Evolutionary conservation across 768 basidiomycete species (phyloP).

Genomic region (Hortiboletus campestris): DNA sequence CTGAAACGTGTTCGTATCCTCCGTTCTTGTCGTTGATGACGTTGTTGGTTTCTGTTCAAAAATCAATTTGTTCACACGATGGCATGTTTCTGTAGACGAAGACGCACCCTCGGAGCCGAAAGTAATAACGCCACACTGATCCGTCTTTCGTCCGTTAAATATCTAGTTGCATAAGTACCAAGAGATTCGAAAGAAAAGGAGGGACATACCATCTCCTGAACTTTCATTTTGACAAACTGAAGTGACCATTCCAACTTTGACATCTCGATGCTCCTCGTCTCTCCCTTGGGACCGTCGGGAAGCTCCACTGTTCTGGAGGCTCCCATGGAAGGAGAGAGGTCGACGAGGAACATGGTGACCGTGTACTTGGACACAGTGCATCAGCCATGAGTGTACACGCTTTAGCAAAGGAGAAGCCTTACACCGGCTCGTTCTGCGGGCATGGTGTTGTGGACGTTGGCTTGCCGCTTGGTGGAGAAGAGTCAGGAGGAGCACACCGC

Average conservation of each 20-base stretch:
- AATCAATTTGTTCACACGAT: not conserved
- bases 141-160: conserved; percentile 88
- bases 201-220: conserved; percentile 79
- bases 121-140: conserved; percentile 85
- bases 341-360: conserved; percentile 86
- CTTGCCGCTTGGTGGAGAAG: conserved; percentile 24
- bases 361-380: conserved; percentile 55
- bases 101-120: conserved; percentile 76
- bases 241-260: conserved; percentile 80
- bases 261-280: conserved; percentile 53
- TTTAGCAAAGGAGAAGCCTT: conserved; percentile 23
- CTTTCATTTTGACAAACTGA: conserved; percentile 85
- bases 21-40: conserved; percentile 55
- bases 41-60: conserved; percentile 58
- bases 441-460: conserved; percentile 41
- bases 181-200: not conserved
- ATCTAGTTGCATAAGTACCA: conserved; percentile 52
- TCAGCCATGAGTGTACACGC: not conserved
- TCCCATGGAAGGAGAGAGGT: conserved; percentile 86
- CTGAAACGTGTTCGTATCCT: conserved; percentile 72
- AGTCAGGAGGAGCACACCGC: conserved; percentile 17
- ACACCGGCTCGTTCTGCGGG: conserved; percentile 80
- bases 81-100: not conserved
- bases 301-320: conserved; percentile 55
- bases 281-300: conserved; percentile 50